Conservation (phyloP, 768 basidiomycete genomes). For the Trametes meyenii region DNA sequence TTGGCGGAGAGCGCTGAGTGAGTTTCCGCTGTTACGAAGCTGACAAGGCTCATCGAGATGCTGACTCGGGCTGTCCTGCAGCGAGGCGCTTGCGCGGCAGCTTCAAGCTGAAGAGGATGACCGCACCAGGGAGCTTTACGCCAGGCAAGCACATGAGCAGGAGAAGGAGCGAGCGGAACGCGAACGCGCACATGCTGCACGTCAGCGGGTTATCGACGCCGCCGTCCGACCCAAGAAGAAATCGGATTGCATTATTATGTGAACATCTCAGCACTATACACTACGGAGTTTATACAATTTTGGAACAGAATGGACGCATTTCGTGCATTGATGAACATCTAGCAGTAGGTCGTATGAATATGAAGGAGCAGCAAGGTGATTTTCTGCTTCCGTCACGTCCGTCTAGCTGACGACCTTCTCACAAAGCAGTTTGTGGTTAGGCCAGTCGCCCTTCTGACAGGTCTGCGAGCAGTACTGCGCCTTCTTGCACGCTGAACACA, state of each 20-base stretch:
- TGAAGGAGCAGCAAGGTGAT: background rate
- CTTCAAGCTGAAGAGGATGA: slow-evolving; percentile 83
- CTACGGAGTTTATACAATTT: no score
- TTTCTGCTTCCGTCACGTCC: background rate
- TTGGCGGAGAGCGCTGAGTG: slow-evolving; percentile 63
- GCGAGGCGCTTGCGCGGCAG: slow-evolving; percentile 69
- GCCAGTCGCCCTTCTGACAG: slow-evolving; percentile 47
- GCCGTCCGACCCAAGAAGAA: slow-evolving; percentile 25
- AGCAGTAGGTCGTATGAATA: background rate
- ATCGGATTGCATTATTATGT: slow-evolving; percentile 33
- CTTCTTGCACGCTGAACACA: slow-evolving; percentile 41
- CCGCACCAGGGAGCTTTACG: slow-evolving; percentile 37
- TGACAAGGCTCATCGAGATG: background rate
- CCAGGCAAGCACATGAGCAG: slow-evolving; percentile 40
- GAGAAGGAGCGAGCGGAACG: slow-evolving; percentile 31
- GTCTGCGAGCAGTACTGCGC: slow-evolving; percentile 39
- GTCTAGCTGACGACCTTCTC: slow-evolving; percentile 23
- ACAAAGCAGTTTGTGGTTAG: slow-evolving; percentile 42
- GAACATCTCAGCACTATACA: background rate
- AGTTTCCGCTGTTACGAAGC: slow-evolving; percentile 31
- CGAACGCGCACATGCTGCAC: slow-evolving; percentile 8
- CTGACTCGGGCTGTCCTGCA: slow-evolving; percentile 30
- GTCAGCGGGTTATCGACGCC: slow-evolving; percentile 13
- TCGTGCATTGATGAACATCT: background rate
- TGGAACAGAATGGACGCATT: no score